Base-by-base conservation (phyloP, 495 filamentous ascomycete genomes). In the Darksidea phi region DNA sequence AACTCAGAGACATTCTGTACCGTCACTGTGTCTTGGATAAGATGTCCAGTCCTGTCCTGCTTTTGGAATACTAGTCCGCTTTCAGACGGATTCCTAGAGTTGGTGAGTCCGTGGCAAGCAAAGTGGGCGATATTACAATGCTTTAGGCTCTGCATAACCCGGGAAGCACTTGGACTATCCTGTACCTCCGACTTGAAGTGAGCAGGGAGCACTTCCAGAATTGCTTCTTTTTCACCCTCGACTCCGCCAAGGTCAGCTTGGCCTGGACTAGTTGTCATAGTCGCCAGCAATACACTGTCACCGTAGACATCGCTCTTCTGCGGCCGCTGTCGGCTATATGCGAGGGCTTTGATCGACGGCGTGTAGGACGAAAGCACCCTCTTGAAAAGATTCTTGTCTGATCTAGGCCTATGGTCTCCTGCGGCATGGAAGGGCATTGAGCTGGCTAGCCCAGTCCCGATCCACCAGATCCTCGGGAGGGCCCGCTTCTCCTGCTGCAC, bases 101-200 rank as follows among this genome's bases (percentile, higher is more conserved):
- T 36, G 18, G 64, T 63, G 0, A 59, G 1, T 20, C 64, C 71
- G 32, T 74, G 69, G 61, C 71, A 67, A 20, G 72, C 59, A 48
- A 70, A 64, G 34, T 58, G 66, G 45, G 46, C 55, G 37, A 66
- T 67, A 34, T 61, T 60, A 34, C 55, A 67, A n/a, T n/a, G n/a
- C n/a, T n/a, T n/a, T n/a, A n/a, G n/a, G n/a, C n/a, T n/a, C n/a
- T n/a, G n/a, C n/a, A n/a, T n/a, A n/a, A n/a, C n/a, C n/a, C n/a
- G n/a, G n/a, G n/a, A n/a, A n/a, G n/a, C n/a, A n/a, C n/a, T n/a
- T n/a, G n/a, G n/a, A n/a, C n/a, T n/a, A n/a, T n/a, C n/a, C n/a
- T n/a, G n/a, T n/a, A n/a, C n/a, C n/a, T n/a, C n/a, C n/a, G n/a
- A n/a, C n/a, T n/a, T n/a, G n/a, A n/a, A n/a, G n/a, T n/a, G n/a